These are phyloP conservation scores for Alternaria incomplexa DNA, from an alignment of 2,329 filamentous ascomycete species.

Conservation along the genomic window DNA sequence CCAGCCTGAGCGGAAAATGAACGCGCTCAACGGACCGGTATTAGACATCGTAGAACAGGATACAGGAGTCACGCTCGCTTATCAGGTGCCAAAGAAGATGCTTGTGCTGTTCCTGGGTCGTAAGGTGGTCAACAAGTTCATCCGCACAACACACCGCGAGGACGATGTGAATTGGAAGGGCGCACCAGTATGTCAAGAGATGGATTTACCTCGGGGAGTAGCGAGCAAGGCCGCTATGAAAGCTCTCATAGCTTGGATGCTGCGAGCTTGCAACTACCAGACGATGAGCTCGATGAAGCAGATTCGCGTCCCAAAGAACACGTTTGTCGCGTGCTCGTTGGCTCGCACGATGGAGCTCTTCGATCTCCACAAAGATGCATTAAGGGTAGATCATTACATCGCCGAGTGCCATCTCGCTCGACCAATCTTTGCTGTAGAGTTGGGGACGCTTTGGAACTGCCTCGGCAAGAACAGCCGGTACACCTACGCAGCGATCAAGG, in stretches of 20 bases:
- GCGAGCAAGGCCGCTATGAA: constrained; percentile 19
- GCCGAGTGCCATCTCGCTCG: constrained; percentile 13
- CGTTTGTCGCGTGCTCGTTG: constrained; percentile 30
- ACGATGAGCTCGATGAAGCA: constrained; percentile 17
- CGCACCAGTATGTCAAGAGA: constrained; percentile 5
- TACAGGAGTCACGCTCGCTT: constrained; percentile 1
- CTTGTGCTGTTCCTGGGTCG: constrained; percentile 27
- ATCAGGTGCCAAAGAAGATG: constrained; percentile 23
- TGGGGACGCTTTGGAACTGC: constrained; percentile 29
- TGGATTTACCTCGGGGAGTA: constrained; percentile 16
- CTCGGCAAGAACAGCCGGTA: constrained; percentile 25
- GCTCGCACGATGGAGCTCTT: constrained; percentile 25
- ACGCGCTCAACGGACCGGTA: constrained; percentile 5
- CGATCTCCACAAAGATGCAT: constrained; percentile 25
- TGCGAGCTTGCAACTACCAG: constrained; percentile 19
- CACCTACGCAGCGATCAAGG: constrained; percentile 24
- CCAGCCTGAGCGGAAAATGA: constrained; percentile 18
- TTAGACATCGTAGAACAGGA: constrained; percentile 25
- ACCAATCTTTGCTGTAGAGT: constrained; percentile 21
- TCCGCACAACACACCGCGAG: constrained; percentile 18
- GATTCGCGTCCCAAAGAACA: constrained; percentile 21
- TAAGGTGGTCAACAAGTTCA: constrained; percentile 16
- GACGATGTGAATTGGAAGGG: constrained; percentile 14
- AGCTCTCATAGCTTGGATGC: constrained; percentile 33
- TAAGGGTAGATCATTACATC: constrained; percentile 24